Evolutionary conservation across 83 land plant genomes (phyloP).

Genomic region (Diphasiastrum complanatum): DNA sequence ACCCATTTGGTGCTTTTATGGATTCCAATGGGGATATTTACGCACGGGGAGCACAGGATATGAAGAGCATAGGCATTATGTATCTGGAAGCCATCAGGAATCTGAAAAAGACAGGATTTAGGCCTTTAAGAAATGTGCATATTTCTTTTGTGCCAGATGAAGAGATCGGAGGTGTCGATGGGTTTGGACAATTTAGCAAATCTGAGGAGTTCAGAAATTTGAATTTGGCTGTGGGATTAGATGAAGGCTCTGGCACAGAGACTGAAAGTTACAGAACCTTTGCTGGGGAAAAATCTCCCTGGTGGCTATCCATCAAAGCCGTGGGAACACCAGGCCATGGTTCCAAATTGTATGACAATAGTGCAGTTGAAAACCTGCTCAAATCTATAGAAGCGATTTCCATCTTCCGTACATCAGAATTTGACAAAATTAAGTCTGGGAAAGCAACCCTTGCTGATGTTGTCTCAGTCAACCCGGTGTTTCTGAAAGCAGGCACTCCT

Average conservation of each 20-base stretch:
- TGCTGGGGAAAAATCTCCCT: conserved; percentile 64
- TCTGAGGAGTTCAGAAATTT: conserved; percentile 48
- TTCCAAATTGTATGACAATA: conserved; percentile 61
- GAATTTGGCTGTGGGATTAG: conserved; percentile 66
- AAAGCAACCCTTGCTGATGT: conserved; percentile 51
- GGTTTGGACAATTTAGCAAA: conserved; percentile 36
- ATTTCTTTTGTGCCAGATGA: conserved; percentile 82
- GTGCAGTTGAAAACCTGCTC: conserved; percentile 74
- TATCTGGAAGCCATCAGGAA: conserved; percentile 68
- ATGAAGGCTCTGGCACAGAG: conserved; percentile 72
- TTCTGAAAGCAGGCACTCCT: conserved; percentile 65
- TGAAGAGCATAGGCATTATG: conserved; percentile 71
- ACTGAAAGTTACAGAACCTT: conserved; percentile 59
- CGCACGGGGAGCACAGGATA: conserved; percentile 87
- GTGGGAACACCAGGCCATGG: conserved; percentile 79
- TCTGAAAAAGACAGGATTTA: conserved; percentile 32
- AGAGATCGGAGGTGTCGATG: conserved; percentile 81
- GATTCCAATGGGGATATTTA: conserved; percentile 53
- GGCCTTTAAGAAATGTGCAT: conserved; percentile 52
- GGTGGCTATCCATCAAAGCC: conserved; percentile 58
- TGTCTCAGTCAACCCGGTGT: conserved; percentile 71
- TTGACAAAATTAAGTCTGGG: conserved; percentile 66
- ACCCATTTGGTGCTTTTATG: conserved; percentile 57
- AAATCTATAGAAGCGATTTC: conserved; percentile 53
- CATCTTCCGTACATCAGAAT: conserved; percentile 58